Evolutionary conservation across 1,284 basidiomycete species (phyloP).

Genomic region (Ustilago sp.): DNA sequence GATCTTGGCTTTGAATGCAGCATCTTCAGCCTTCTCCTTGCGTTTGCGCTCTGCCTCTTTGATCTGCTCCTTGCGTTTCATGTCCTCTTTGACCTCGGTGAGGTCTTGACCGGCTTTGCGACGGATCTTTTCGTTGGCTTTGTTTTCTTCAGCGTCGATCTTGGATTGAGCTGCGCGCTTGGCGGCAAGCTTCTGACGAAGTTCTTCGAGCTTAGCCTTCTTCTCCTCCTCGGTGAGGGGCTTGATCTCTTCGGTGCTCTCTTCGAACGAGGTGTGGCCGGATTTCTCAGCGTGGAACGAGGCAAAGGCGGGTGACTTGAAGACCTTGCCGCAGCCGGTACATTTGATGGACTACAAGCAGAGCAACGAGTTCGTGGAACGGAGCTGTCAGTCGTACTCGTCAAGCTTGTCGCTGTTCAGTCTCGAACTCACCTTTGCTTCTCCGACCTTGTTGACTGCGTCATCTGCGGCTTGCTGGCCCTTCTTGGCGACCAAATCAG

Average conservation of each 20-base stretch:
- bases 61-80: slow-evolving; percentile 66
- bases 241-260: slow-evolving; percentile 93
- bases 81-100: slow-evolving; percentile 57
- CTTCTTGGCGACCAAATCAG: slow-evolving; percentile 52
- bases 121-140: slow-evolving; percentile 67
- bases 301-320: slow-evolving; percentile 85
- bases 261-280: slow-evolving; percentile 87
- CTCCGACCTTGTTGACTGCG: slow-evolving; percentile 44
- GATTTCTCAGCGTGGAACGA: slow-evolving; percentile 95
- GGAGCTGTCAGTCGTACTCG: too few relatives aligned
- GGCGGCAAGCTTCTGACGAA: slow-evolving; percentile 61
- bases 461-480: slow-evolving; percentile 57
- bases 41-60: slow-evolving; percentile 66
- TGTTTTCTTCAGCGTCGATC: slow-evolving; percentile 57
- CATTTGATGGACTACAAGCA: slow-evolving; percentile 62
- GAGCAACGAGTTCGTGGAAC: too few relatives aligned
- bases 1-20: slow-evolving; percentile 62
- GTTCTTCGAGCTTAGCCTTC: slow-evolving; percentile 81
- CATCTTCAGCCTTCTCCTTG: slow-evolving; percentile 62
- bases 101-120: slow-evolving; percentile 67
- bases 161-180: slow-evolving; percentile 63
- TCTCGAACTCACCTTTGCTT: slow-evolving; percentile 51
- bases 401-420: background rate
- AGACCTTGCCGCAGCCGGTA: slow-evolving; percentile 63
- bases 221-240: slow-evolving; percentile 96